Evolutionary conservation across 176 grass and related monocot genomes (phyloP), one percentile per base, ranked within the genome.

Genomic region (Poa pratensis): DNA sequence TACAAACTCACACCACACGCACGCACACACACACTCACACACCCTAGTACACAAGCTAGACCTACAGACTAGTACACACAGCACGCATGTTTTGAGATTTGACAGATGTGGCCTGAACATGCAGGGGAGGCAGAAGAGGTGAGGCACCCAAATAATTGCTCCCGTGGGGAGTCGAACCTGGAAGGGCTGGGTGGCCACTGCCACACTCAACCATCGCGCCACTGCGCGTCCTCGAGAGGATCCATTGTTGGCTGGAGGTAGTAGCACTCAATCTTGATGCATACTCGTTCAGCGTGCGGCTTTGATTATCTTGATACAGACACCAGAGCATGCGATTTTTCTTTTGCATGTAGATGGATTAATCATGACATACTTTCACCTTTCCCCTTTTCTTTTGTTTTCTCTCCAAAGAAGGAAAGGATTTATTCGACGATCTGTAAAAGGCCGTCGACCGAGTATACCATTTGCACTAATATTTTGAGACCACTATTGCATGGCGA

Each of bases 361-460:
- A 26, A 46, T 26, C 26, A 68, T 45, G 23, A 73, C 32, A 9
- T 27, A 50, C 70, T 73, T 73, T 73, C 43, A 50, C 6, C 23
- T 49, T 73, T 17, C 70, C 24, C 42, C 24, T 73, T 8, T 49
- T 73, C 45, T 73, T 43, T 24, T 46, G 3, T 52, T 32, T 74
- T 30, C 46, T 75, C 24, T 75, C 72, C 46, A 26, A 75, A 30
- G 23, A 75, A 75, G 72, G 72, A 27, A 75, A 75, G 72, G 46
- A 75, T 75, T 11, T 52, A 75, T 75, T 75, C 72, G 15, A 75
- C 3, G 72, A 52, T 7, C 24, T 74, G 6, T 46, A 26, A 35
- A 35, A 20, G 39, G 20, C 39, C 39, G 4, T n/a, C 39, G 20
- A 22, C 22, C n/a, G 14, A 73, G 1, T 45, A 17, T 73, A 49